A percentile compares a stretch with the other conserved stretches of the same genome.
These are phyloP conservation scores for Paracorniculantispora psalliotae DNA, from an alignment of 2,329 filamentous ascomycete species.

Conservation along the genomic window DNA sequence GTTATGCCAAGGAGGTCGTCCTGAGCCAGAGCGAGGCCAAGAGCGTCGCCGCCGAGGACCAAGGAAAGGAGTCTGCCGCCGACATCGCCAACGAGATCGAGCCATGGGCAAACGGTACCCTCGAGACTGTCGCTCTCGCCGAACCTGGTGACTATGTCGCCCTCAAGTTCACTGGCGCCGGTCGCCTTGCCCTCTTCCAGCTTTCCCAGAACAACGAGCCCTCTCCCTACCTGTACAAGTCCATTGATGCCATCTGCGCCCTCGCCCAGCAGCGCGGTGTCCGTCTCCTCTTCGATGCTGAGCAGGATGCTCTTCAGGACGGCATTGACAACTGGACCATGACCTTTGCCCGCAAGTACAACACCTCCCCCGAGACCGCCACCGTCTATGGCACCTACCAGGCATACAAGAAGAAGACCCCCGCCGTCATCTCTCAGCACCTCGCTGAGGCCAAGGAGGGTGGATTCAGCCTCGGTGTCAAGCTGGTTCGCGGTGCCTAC, in stretches of 20 bases:
- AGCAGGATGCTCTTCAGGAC: slow-evolving; percentile 72
- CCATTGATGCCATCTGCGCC: slow-evolving; percentile 70
- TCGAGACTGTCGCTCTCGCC: slow-evolving; percentile 69
- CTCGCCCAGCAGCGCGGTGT: slow-evolving; percentile 65
- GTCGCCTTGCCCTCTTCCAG: slow-evolving; percentile 62
- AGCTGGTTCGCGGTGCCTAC: slow-evolving; percentile 72
- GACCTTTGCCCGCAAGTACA: slow-evolving; percentile 71
- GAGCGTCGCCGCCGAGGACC: slow-evolving; percentile 38
- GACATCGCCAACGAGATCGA: slow-evolving; percentile 56
- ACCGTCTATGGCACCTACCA: slow-evolving; percentile 80
- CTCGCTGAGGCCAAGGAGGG: slow-evolving; percentile 53
- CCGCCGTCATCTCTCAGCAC: slow-evolving; percentile 53
- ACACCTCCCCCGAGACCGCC: slow-evolving; percentile 57
- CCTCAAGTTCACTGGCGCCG: slow-evolving; percentile 78
- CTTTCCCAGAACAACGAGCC: slow-evolving; percentile 61
- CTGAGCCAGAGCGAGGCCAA: slow-evolving; percentile 51
- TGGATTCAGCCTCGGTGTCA: slow-evolving; percentile 65
- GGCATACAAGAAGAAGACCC: slow-evolving; percentile 64
- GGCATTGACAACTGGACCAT: slow-evolving; percentile 80
- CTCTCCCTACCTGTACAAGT: slow-evolving; percentile 57
- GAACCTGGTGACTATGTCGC: slow-evolving; percentile 57
- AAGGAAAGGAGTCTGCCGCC: slow-evolving; percentile 43
- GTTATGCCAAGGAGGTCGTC: slow-evolving; percentile 79
- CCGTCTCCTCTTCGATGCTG: slow-evolving; percentile 76
- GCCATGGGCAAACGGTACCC: slow-evolving; percentile 68